Evolutionary conservation across 225 moss, liverwort and hornwort species (phyloP), one percentile per base, ranked within the genome.

Genomic region (Physcomitrium patens): DNA sequence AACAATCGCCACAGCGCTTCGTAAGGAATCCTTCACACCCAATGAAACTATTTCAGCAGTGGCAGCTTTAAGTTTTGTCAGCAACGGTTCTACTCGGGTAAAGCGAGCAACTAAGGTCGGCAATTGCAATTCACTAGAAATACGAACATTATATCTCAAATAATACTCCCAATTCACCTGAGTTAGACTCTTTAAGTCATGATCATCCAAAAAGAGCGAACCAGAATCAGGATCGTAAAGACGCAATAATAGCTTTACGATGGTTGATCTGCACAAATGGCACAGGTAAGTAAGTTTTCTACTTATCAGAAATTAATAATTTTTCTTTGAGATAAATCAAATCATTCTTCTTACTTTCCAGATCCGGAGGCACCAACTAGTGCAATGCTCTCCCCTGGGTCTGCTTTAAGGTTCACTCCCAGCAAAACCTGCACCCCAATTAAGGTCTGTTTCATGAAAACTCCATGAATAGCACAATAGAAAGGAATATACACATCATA

Each of bases 281-380:
- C 54, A 71, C 61, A 63, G 37, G 69, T 5, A 50, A n/a, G 37
- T 78, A 12, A 82, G 55, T 54, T 54, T 26, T 76, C 59, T 46
- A 42, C 43, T 55, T 3, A 66, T 60, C 60, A 48, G 3, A 72
- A 57, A 52, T 18, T 51, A 47, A 71, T 17, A 27, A 58, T 53
- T 68, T 43, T 17, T 56, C 69, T 64, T 57, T 49, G 37, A 12
- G 11, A 55, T 26, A 58, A 19, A 46, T 24, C 31, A 37, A 37
- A 37, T 28, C 46, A 63, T 15, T 47, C 3, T 22, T 59, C 84
- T 81, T 71, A 87, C 84, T 96, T 96, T 72, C 96, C 95, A 72
- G 94, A 94, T 58, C 96, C 96, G 43, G 94, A 94, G 65, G 96
- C 89, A 23, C 96, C 96, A 56, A 94, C 96, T 26, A 96, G 85